Evolutionary conservation across 345 rosid genomes (phyloP).

Genomic region (Draba incana): DNA sequence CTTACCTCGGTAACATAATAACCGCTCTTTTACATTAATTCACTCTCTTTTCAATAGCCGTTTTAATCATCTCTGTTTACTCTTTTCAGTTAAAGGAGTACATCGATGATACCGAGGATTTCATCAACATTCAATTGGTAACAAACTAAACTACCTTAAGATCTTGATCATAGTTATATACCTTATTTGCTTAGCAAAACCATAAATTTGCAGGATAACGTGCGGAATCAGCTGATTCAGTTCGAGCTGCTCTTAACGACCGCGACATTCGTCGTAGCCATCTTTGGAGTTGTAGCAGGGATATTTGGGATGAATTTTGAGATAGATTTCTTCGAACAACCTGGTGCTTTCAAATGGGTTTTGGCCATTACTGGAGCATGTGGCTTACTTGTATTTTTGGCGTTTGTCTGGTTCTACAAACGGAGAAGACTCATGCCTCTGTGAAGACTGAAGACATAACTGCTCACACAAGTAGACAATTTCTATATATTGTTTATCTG

Average conservation of each 20-base stretch:
- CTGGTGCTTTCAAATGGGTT: slow-evolving; percentile 90
- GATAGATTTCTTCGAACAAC: slow-evolving; percentile 62
- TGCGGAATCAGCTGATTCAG: slow-evolving; percentile 94
- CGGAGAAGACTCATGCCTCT: slow-evolving; percentile 90
- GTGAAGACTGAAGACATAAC: slow-evolving; percentile 46
- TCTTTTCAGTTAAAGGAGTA: slow-evolving; percentile 90
- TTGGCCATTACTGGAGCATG: slow-evolving; percentile 67
- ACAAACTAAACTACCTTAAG: slow-evolving; percentile 9
- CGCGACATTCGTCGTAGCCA: slow-evolving; percentile 92
- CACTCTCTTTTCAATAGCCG: not conserved
- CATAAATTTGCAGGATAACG: slow-evolving; percentile 70
- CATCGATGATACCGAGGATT: slow-evolving; percentile 96
- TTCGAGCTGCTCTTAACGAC: slow-evolving; percentile 94
- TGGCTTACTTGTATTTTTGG: slow-evolving; percentile 65
- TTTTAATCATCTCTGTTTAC: slow-evolving; percentile 22
- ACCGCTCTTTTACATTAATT: not conserved
- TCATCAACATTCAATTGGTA: slow-evolving; percentile 95
- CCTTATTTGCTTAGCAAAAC: slow-evolving; percentile 11
- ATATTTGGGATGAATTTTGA: slow-evolving; percentile 93
- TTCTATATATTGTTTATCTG: not conserved
- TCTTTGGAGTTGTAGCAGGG: slow-evolving; percentile 97
- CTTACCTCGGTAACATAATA: slow-evolving; percentile 73
- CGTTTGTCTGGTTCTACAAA: slow-evolving; percentile 92
- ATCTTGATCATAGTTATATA: not conserved
- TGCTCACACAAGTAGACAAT: slow-evolving; percentile 19